A percentile compares a stretch with the other conserved stretches of the same genome.
Conservation (phyloP, 148 eudicot genomes). For the Camellia granthamiana region DNA sequence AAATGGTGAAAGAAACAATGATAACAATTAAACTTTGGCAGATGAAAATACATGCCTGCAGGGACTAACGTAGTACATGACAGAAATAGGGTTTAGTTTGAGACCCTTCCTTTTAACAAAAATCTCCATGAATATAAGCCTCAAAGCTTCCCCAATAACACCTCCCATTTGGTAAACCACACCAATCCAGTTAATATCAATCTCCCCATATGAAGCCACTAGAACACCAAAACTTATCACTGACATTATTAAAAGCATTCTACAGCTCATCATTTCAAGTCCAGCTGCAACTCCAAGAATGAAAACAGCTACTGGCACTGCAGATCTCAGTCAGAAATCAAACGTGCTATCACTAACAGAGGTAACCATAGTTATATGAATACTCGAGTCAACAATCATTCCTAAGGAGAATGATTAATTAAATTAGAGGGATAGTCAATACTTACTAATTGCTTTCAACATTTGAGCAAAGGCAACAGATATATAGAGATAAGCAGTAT, state of each 20-base stretch:
- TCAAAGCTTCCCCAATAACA: conserved; percentile 93
- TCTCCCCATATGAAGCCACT: conserved; percentile 96
- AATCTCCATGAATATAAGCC: conserved; percentile 98
- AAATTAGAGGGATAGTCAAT: conserved; percentile 11
- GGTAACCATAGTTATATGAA: not conserved
- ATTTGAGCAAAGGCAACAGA: conserved; percentile 99
- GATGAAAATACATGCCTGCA: conserved; percentile 68
- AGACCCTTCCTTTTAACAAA: conserved; percentile 87
- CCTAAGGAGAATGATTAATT: not conserved
- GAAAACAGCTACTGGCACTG: conserved; percentile 99
- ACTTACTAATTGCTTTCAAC: conserved; percentile 98
- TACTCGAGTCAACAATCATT: not conserved
- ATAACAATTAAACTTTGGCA: not conserved
- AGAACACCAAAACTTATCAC: conserved; percentile 94
- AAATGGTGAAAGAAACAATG: not conserved
- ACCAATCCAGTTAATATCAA: conserved; percentile 82
- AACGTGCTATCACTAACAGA: conserved; percentile 17
- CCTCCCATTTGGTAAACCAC: conserved; percentile 99
- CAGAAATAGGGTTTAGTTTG: conserved; percentile 83
- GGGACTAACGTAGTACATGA: conserved; percentile 98
- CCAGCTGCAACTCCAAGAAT: conserved; percentile 93
- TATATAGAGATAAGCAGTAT: conserved; percentile 95
- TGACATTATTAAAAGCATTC: conserved; percentile 97
- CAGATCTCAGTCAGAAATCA: conserved; percentile 28
- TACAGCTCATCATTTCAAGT: conserved; percentile 90